Base-by-base conservation (phyloP, 345 rosid species). In the Ceriops zippeliana region DNA sequence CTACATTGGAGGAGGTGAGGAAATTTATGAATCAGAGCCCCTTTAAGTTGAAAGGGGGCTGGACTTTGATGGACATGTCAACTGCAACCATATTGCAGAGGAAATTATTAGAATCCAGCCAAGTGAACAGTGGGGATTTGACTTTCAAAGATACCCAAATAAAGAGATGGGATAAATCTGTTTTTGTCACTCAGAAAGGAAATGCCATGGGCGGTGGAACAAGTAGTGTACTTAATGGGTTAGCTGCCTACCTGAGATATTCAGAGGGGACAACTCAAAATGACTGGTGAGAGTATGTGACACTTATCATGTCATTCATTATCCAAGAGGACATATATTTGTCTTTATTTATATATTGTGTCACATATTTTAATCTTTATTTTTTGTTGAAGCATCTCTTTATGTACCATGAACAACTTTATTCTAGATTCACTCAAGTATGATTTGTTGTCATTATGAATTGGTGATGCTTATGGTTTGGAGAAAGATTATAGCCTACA, bases 241-340 rank as follows among this genome's bases (percentile, higher is more conserved):
- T 90, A 75, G 88, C 89, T 73, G 96, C 88, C 34, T 93, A 90
- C 82, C 78, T 89, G 85, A 85, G 96, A 80, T 90, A 90, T 71
- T 79, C 82, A 80, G 92, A 93, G 82, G 98, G 97, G 72, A 90
- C 98, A 65, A 80, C 84, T 67, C 88, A 89, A 61, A 91, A 78
- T 74, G 89, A 90, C 68, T 93, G 93, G 93, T 90, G 84, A 86
- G 98, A 89, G 98, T 93, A 90, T 37, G 97, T 84, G 74, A 64
- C 49, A 35, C 32, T 68, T 52, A 11, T 61, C 63, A 47, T 69
- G 37, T 57, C 47, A 52, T 70, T 32, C 28, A 32, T 70, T 52
- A 62, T 30, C 6, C 16, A 15, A 9, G 30, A 15, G 28, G 46
- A 31, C 61, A 3, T 42, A 42, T 42, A 42, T 42, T 42, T 42